phyloP scores from a whole-genome alignment of 352 stramenopile species.

The Globisporangium middletonii region DNA sequence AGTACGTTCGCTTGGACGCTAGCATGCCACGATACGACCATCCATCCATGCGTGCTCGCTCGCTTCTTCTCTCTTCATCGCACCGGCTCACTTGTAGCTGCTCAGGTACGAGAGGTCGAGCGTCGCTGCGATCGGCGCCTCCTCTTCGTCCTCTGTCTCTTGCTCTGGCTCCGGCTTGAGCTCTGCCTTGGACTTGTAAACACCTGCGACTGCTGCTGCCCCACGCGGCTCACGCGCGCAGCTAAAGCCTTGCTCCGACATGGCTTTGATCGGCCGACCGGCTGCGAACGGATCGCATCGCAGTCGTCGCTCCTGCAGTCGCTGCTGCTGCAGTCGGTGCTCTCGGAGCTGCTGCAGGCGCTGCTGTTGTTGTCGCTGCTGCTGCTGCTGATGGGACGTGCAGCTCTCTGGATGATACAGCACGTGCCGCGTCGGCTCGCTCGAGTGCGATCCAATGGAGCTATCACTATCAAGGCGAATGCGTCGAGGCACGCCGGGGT shows the following conservation, averaged over 20 bases:
- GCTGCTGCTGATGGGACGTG: background rate
- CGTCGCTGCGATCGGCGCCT: background rate
- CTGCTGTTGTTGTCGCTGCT: background rate
- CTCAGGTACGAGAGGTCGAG: conserved; percentile 22
- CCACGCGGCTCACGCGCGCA: background rate
- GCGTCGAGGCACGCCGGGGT: background rate
- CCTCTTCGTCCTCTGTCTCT: background rate
- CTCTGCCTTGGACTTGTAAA: background rate
- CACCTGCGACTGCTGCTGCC: too few species aligned
- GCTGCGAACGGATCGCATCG: conserved; percentile 5
- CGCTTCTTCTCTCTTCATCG: background rate
- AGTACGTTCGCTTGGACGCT: too few species aligned
- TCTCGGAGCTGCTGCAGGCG: background rate
- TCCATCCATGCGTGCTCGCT: background rate
- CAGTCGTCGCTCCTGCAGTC: background rate
- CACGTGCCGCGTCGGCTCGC: background rate
- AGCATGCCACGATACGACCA: too few species aligned
- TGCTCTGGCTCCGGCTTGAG: background rate
- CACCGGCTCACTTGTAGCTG: conserved; percentile 15
- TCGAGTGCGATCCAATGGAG: conserved; percentile 3
- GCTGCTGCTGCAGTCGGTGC: background rate
- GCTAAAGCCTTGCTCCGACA: conserved; percentile 10
- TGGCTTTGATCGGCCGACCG: conserved; percentile 2
- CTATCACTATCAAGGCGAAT: conserved; percentile 5
- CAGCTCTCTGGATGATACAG: background rate